Conservation (phyloP, 1,284 basidiomycete genomes). For the Xerocomus amazonicus region DNA sequence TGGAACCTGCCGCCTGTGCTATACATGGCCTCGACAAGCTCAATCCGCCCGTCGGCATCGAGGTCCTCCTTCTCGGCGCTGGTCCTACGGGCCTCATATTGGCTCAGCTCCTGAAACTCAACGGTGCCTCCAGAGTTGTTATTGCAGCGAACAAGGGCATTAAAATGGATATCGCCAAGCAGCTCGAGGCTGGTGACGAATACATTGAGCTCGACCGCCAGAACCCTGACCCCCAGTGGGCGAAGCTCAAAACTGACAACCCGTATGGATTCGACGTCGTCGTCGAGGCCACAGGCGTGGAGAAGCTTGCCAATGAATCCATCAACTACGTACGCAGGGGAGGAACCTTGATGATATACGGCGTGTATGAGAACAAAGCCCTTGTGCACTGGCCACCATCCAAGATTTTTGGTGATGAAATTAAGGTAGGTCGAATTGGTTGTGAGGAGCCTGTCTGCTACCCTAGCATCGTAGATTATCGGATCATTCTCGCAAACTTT, state of each 20-base stretch:
- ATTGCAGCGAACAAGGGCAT: constrained; percentile 83
- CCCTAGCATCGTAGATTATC: constrained; percentile 55
- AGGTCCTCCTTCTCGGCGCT: constrained; percentile 74
- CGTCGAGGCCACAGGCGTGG: constrained; percentile 82
- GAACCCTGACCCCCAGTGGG: constrained; percentile 78
- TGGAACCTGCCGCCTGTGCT: constrained; percentile 86
- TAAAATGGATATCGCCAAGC: constrained; percentile 78
- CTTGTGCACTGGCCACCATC: constrained; percentile 79
- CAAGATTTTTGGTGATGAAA: constrained; percentile 85
- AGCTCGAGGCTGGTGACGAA: constrained; percentile 73
- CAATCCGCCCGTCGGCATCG: constrained; percentile 69
- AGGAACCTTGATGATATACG: constrained; percentile 70
- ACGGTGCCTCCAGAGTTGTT: constrained; percentile 72
- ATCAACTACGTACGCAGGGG: constrained; percentile 84
- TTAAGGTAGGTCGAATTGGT: constrained; percentile 48
- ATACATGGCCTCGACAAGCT: constrained; percentile 87
- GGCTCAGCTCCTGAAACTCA: constrained; percentile 80
- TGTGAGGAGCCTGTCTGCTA: background rate
- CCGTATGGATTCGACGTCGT: constrained; percentile 88
- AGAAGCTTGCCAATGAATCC: constrained; percentile 73
- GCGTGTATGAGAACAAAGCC: constrained; percentile 73
- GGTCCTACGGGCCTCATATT: constrained; percentile 83
- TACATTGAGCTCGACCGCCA: constrained; percentile 80
- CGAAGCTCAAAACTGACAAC: constrained; percentile 70
- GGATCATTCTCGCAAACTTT: constrained; percentile 82